Evolutionary conservation across 345 rosid species (phyloP), one percentile per base, ranked within the genome.

Genomic region (Camelina laxa): DNA sequence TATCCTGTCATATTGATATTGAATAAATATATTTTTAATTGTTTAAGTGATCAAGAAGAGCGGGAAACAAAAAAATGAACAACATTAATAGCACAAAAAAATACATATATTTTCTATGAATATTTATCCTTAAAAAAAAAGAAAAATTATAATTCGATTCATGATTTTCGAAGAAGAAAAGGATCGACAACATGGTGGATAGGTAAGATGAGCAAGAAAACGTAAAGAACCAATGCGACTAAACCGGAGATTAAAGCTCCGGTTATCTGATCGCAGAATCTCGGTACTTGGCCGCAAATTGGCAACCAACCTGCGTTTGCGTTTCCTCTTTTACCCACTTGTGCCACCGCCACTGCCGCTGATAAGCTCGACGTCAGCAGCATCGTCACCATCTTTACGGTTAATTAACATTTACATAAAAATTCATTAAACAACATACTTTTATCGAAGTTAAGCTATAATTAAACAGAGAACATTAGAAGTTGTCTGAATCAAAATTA

Each of bases 251-350:
- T 76, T 44, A 93, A 82, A 31, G 96, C 90, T 58, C 84, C 89
- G 14, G 82, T 87, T n/a, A 85, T 84, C 50, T 87, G 96, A 79
- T 86, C 71, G 71, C 96, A 88, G 66, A 80, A 88, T 54, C 82
- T 81, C 4, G 85, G 80, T 17, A 91, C 87, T 81, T 86, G 94
- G n/a, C 84, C 82, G 27, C 97, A 93, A 33, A 89, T 83, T 7
- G 94, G 97, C 22, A 83, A 80, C 97, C 98, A 91, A 12, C 94
- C 96, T 41, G 94, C 90, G 7, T 47, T 72, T n/a, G 94, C 75
- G 80, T 84, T 87, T 45, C 96, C 92, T 75, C 80, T 84, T 76
- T 85, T 89, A 0, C 97, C 94, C 13, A 93, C 92, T 61, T 89
- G 82, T 63, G 88, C 96, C 10, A 91, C 79, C 5, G 96, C 94